Percentiles rank a stretch among this genome's conserved stretches.
Conservation (phyloP, 176 grass and related monocot genomes). For the Oryza officinalis region DNA sequence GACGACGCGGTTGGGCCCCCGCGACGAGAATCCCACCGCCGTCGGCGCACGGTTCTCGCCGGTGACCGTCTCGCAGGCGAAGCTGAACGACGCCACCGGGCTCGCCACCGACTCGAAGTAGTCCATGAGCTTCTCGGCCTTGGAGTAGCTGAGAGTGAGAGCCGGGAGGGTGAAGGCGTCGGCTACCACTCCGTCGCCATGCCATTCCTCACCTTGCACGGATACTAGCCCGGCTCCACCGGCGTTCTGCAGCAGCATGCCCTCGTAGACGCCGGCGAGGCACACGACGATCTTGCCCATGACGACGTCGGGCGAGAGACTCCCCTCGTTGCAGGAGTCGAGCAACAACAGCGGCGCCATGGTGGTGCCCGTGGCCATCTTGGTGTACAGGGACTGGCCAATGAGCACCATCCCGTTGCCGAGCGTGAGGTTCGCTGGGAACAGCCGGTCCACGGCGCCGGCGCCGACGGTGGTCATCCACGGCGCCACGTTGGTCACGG, state of each 20-base stretch:
- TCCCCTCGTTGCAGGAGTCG: not conserved
- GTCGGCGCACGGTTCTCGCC: conserved; percentile 21
- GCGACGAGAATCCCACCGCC: conserved; percentile 33
- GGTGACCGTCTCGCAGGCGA: conserved; percentile 2
- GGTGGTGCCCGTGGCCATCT: not conserved
- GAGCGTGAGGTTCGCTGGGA: conserved; percentile 37
- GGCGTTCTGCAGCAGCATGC: conserved; percentile 10
- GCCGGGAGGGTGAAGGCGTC: conserved; percentile 32
- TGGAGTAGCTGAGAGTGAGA: conserved; percentile 8
- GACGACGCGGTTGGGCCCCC: conserved; percentile 2
- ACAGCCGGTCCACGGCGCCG: conserved; percentile 29
- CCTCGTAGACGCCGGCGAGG: not conserved
- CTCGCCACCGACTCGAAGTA: conserved; percentile 2
- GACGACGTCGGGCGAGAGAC: conserved; percentile 7
- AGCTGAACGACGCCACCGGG: conserved; percentile 20
- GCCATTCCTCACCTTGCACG: not conserved
- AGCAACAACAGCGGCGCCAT: not conserved
- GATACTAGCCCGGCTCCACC: conserved; percentile 33
- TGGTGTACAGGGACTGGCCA: conserved; percentile 37
- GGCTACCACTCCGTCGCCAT: not conserved
- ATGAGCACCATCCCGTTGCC: conserved; percentile 23
- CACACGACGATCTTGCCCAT: conserved; percentile 43
- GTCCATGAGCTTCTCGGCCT: not conserved
- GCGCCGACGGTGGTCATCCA: conserved; percentile 52
- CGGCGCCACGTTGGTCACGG: not conserved